Conservation (phyloP, 2,329 filamentous ascomycete genomes). For the Penicillium thymicola region DNA sequence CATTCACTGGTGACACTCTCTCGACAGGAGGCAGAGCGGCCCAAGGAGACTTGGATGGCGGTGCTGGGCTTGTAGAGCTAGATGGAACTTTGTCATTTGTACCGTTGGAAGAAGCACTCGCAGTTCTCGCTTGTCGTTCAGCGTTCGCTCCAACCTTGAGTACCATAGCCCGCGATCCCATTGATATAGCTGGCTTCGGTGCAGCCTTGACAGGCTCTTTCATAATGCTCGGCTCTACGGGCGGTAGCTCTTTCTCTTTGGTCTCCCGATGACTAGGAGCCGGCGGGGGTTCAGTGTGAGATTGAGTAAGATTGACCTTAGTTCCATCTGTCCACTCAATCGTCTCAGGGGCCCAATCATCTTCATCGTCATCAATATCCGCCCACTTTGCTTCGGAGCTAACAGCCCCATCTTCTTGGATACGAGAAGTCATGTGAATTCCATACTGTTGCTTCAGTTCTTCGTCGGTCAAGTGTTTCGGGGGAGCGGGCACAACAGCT, state of each 20-base stretch:
- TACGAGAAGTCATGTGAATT: slow-evolving; percentile 63
- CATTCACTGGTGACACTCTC: slow-evolving; percentile 68
- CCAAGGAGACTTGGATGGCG: slow-evolving; percentile 87
- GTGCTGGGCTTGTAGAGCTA: slow-evolving; percentile 44
- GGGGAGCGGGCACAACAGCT: slow-evolving; percentile 55
- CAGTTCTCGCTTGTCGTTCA: slow-evolving; percentile 46
- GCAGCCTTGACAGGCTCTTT: slow-evolving; percentile 29
- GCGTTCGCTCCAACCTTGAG: slow-evolving; percentile 47
- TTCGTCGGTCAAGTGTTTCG: slow-evolving; percentile 65
- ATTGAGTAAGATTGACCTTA: slow-evolving; percentile 58
- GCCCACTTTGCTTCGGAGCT: slow-evolving; percentile 64
- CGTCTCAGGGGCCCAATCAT: slow-evolving; percentile 65
- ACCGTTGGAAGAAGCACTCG: slow-evolving; percentile 48
- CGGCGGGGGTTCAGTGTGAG: slow-evolving; percentile 25
- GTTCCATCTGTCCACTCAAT: slow-evolving; percentile 69
- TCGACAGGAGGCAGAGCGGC: slow-evolving; percentile 81
- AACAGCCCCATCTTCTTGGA: slow-evolving; percentile 59
- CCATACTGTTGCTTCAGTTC: slow-evolving; percentile 67
- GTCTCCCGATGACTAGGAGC: slow-evolving; percentile 22
- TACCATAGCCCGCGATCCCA: slow-evolving; percentile 51
- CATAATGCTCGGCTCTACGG: slow-evolving; percentile 7
- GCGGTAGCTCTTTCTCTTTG: slow-evolving; percentile 24
- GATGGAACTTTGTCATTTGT: slow-evolving; percentile 53
- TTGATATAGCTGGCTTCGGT: slow-evolving; percentile 41
- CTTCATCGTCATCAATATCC: slow-evolving; percentile 67